Evolutionary conservation across 177 flowering plant genomes (phyloP), one percentile per base, ranked within the genome.

Genomic region (Vitis hybrid): DNA sequence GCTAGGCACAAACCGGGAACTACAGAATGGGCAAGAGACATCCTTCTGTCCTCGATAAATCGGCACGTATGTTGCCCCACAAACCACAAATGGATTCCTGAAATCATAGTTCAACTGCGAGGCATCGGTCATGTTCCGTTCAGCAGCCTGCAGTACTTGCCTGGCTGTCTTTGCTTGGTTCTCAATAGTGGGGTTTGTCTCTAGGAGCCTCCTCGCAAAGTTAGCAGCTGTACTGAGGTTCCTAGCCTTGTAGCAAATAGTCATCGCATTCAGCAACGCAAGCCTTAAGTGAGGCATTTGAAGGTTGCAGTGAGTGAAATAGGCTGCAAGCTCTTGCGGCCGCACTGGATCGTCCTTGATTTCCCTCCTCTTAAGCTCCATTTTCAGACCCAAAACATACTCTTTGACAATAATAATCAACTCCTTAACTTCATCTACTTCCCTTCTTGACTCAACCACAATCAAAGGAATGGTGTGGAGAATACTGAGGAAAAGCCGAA

Each of bases 41-140:
- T 91, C 91, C 77, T 86, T 91, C 82, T 91, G 95, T 14, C 97
- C 97, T 46, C 89, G 82, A 73, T 92, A 92, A 46, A 92, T 91
- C 1, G 94, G 96, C 56, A 87, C 90, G 67, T 81, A 77, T 0
- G 92, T 92, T 7, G 97, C 89, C 46, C 94, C 97, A 79, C 97
- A 92, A 10, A 82, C 74, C 62, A 89, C 95, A 77, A 92, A 92
- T 4, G 95, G 97, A 67, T 89, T 92, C 66, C 97, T 81, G 77
- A 89, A 92, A 58, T 92, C 97, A 64, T 92, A 92, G 61, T 89
- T 92, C 71, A 92, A 77, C 68, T 84, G 73, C 17, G 73, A 18
- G 0, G 74, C 86, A 82, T 92, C 97, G 1, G 53, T 84, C 88
- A 81, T 74, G 74, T 81, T 88, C 78, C 71, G 88, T 78, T 88